Evolutionary conservation across 352 stramenopile genomes (phyloP), one percentile per base, ranked within the genome.

Genomic region (Globisporangium spinosum): DNA sequence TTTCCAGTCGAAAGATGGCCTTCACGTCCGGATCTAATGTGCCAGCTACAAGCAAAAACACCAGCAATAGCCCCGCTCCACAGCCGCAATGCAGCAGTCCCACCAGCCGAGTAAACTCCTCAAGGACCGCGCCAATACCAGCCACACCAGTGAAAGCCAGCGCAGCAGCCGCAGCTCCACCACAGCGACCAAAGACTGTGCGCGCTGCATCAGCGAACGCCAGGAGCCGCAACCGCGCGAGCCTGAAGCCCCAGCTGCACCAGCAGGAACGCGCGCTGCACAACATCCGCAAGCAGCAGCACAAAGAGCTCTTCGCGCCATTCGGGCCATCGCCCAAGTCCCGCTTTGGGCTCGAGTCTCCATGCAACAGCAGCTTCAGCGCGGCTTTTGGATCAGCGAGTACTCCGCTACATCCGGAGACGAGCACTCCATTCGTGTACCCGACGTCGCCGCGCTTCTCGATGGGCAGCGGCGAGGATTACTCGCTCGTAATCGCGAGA

Each of bases 251-350:
- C 25, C 35, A 45, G 9, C 35, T 57, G 15, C 8, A 49, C 23
- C 35, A 32, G 6, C 8, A n/a, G 32, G 5, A 10, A 17, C 40
- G 5, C 40, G 40, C 4, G 13, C 6, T 49, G 15, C 40, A 22
- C 40, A 20, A 0, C 5, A 49, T 49, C 27, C n/a, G 15, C 4
- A 29, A 47, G 0, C 1, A 34, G 3, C n/a, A 62, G 40, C 38
- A 47, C 8, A 15, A 62, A 12, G 38, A 29, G 12, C 2, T 62
- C 27, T 10, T 62, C 23, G 70, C 67, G 17, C 64, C 73, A 10
- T 83, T 85, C 32, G 74, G 68, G 2, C 82, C 76, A 1, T 85
- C 76, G 0, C 59, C 71, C 6, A 32, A 58, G 13, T 78, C 71
- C 1, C 74, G 76, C 43, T 80, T 84, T 62, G 73, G 62, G 0